Conservation (phyloP, 202 grass and related monocot species). For the Eragrostis tef region DNA sequence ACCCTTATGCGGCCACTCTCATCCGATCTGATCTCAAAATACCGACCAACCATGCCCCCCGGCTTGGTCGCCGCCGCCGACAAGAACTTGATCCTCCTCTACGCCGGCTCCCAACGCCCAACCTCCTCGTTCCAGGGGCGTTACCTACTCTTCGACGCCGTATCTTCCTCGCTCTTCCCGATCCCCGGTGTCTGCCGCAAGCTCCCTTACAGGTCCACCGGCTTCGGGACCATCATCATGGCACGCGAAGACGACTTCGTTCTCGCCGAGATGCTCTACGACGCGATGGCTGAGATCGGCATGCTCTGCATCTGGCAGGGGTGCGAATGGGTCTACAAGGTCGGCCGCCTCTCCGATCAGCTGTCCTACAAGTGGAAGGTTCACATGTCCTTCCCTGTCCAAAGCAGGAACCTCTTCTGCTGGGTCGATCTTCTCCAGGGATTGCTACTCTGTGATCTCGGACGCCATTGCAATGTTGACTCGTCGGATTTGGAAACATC, state of each 20-base stretch:
- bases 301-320: not conserved
- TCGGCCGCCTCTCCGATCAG: not conserved
- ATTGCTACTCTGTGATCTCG: constrained; percentile 1
- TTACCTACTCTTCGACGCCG: not conserved
- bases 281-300: not conserved
- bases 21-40: not conserved
- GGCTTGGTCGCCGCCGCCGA: not conserved
- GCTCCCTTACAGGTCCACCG: not conserved
- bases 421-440: constrained; percentile 13
- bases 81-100: not conserved
- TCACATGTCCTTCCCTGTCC: not conserved
- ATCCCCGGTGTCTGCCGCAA: not conserved
- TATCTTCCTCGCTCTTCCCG: not conserved
- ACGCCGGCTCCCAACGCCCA: not conserved
- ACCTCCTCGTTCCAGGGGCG: not conserved
- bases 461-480: not conserved
- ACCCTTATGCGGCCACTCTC: not conserved
- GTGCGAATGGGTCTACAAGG: not conserved
- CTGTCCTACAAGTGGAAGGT: not conserved
- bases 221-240: not conserved
- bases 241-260: not conserved
- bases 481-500: not conserved
- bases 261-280: not conserved
- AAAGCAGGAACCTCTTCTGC: not conserved
- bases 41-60: not conserved